Conservation (phyloP, 2,329 filamentous ascomycete genomes). For the Clonostachys rosea region DNA sequence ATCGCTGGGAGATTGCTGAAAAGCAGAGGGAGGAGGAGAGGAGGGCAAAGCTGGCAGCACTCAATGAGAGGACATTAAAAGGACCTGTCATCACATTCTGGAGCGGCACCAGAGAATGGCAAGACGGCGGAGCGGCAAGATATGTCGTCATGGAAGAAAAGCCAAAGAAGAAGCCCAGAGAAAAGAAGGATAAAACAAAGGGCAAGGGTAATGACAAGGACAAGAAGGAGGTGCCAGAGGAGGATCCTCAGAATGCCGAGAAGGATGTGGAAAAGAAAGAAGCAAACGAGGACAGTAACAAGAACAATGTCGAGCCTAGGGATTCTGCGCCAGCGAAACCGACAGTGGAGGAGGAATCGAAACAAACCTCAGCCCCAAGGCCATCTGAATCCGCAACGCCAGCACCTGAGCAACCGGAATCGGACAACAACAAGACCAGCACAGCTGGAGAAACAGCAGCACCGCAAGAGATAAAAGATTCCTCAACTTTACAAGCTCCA, state of each 20-base stretch:
- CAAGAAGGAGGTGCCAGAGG: background rate
- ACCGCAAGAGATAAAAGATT: no score
- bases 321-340: background rate
- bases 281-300: background rate
- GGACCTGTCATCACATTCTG: conserved; percentile 89
- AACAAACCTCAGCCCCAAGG: no score
- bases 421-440: no score
- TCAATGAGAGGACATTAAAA: conserved; percentile 81
- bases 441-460: no score
- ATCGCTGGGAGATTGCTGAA: conserved; percentile 91
- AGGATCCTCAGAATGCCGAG: no score
- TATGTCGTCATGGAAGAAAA: conserved; percentile 53
- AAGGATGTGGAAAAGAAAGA: background rate
- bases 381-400: no score
- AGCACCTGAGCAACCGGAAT: no score
- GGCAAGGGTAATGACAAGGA: background rate
- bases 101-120: conserved; percentile 85
- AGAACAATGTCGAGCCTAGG: background rate
- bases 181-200: conserved; percentile 21
- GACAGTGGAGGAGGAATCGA: no score
- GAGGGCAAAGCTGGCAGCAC: conserved; percentile 75
- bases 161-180: conserved; percentile 52
- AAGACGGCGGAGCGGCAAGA: conserved; percentile 47
- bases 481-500: no score
- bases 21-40: conserved; percentile 83